Evolutionary conservation across 1,284 basidiomycete genomes (phyloP), one percentile per base, ranked within the genome.

Genomic region (Rhodofomes roseus): DNA sequence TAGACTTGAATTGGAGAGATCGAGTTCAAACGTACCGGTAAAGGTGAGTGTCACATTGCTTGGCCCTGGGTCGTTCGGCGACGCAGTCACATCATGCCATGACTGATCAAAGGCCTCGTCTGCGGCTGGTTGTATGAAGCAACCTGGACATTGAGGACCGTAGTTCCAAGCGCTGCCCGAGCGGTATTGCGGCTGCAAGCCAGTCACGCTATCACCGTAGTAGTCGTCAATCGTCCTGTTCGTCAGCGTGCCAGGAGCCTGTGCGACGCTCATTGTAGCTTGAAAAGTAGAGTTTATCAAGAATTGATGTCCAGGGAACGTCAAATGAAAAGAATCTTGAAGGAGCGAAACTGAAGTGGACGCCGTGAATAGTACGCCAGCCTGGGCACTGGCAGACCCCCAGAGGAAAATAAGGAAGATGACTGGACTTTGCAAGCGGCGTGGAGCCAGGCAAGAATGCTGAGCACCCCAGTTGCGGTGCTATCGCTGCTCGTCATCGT

Each of bases 141-240:
- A 55, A 22, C 39, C 54, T 14, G 54, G 7, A 18, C 54, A 55
- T 2, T n/a, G 11, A 43, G 54, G 54, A 7, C 54, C 54, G 41
- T 43, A 55, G 41, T 55, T 55, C 54, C 54, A 55, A 37, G n/a
- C n/a, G n/a, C 40, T 22, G 12, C 12, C 29, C 3, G 22, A 11
- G 5, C 5, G 11, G 23, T 55, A 55, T 8, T 14, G 25, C 40
- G 54, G 54, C 39, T 43, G 25, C 9, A 29, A 12, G 44, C 54
- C 54, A 20, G 54, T 43, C 11, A 27, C 54, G 20, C 40, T 31
- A 27, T 55, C 54, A 1, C 54, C 54, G 22, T 55, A 31, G 27
- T 43, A 20, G 41, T 55, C 54, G 41, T 55, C 54, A 41, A 55
- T 55, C 27, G 54, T 55, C 37, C 27, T 34, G 41, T 43, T 55